Conservation (phyloP, 2,329 filamentous ascomycete genomes). For the Talaromyces sp. region DNA sequence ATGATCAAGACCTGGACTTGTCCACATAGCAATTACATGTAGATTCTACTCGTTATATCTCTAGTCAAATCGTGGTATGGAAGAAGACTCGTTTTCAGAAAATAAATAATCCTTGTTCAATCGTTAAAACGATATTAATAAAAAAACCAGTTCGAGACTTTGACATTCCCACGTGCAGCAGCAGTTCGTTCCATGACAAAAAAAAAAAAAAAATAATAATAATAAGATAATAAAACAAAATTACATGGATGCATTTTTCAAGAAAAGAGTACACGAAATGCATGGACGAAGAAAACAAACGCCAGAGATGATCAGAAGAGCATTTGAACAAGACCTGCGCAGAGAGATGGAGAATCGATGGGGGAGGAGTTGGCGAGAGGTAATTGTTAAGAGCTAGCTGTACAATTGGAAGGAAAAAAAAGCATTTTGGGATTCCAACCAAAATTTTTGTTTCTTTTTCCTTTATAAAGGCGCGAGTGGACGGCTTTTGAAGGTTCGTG, state of each 20-base stretch:
- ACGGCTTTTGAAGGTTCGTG: not conserved
- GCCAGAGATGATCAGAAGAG: not conserved
- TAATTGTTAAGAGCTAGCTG: not conserved
- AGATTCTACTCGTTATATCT: conserved; percentile 8
- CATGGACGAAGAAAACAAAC: not conserved
- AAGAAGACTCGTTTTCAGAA: not conserved
- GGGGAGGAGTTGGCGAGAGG: not conserved
- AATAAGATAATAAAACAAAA: conserved; percentile 16
- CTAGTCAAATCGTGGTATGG: no score
- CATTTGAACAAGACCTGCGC: not conserved
- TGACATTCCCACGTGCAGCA: not conserved
- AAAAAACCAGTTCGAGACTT: not conserved
- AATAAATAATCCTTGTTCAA: not conserved
- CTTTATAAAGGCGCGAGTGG: not conserved
- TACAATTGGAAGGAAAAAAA: not conserved
- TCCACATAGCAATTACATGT: no score
- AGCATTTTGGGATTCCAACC: not conserved
- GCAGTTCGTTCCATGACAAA: not conserved
- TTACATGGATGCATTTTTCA: conserved; percentile 3
- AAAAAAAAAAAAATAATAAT: conserved; percentile 5
- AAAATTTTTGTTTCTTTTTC: not conserved
- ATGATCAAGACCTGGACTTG: not conserved
- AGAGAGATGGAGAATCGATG: not conserved
- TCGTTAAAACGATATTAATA: not conserved
- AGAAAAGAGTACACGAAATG: not conserved